These are phyloP conservation scores for Lophiostoma macrostomum DNA, from an alignment of 495 filamentous ascomycete species.

Conservation along the genomic window DNA sequence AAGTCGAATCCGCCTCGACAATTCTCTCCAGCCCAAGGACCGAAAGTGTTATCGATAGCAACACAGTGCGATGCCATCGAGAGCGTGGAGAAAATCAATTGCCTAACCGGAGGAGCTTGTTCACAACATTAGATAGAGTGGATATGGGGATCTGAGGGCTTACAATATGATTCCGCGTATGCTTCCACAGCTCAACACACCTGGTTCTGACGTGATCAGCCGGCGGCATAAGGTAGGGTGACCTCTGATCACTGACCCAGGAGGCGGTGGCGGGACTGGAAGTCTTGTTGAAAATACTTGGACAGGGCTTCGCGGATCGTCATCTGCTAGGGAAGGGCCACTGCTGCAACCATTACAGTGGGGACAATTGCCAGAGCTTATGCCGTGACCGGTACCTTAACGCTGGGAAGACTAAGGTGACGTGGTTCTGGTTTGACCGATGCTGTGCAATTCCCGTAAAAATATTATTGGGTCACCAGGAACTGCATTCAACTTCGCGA, in stretches of 20 bases:
- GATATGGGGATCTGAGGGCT: conserved; percentile 12
- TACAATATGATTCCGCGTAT: background rate
- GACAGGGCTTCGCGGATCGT: background rate
- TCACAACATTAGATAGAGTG: conserved; percentile 26
- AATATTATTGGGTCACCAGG: background rate
- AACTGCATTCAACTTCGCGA: background rate
- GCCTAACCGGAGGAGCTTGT: conserved; percentile 12
- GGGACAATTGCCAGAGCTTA: background rate
- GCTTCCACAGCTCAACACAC: conserved; percentile 1
- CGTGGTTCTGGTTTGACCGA: background rate
- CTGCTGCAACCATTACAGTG: too few species aligned
- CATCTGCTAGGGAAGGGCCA: background rate
- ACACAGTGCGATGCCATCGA: conserved; percentile 29
- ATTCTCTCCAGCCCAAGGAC: conserved; percentile 39
- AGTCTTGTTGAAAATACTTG: background rate
- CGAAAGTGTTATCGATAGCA: conserved; percentile 36
- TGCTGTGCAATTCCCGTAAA: too few species aligned
- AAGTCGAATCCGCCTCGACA: conserved; percentile 39
- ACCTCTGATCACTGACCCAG: background rate
- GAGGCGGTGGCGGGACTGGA: conserved; percentile 17
- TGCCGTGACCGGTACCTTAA: background rate
- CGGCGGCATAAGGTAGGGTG: conserved; percentile 5
- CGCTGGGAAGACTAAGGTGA: background rate
- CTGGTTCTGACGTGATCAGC: conserved; percentile 16
- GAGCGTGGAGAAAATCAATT: conserved; percentile 20